Evolutionary conservation across 2,329 filamentous ascomycete genomes (phyloP), one percentile per base, ranked within the genome.

Genomic region (Trichoderma endophyticum): DNA sequence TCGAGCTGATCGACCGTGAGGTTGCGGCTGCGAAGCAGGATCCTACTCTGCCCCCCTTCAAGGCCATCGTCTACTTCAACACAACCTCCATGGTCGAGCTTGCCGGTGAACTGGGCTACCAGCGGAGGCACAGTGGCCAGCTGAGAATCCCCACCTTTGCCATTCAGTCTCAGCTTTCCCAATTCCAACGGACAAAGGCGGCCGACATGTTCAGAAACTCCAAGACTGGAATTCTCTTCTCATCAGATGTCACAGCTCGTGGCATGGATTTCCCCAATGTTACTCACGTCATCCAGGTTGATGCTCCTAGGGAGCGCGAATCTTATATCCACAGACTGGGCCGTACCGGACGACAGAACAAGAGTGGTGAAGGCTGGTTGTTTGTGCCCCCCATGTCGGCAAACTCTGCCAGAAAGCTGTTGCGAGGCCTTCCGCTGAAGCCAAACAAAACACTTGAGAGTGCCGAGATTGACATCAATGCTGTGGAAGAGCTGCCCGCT

Each of bases 1-100:
- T 96, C 69, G 95, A 98, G 81, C 86, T 98, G 66, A 84, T 91
- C 61, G 83, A 90, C 70, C 86, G 87, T 43, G 90, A 92, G 76
- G 80, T 86, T n/a, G 76, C 84, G 34, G 82, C 83, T 28, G 79
- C 83, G 24, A 77, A 75, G 2, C 78, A 81, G 74, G 82, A 85
- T 74, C 80, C 77, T 2, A 80, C 80, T 4, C 77, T 73, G 4
- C 81, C 81, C 18, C 93, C 93, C 0, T 98, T 98, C 88, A 99
- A 99, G 86, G 93, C 94, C n/a, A 97, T 99, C 73, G 85, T 97
- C 56, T 99, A 97, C 84, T 92, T 95, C 80, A 93, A 93, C 77
- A 93, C 92, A 26, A 97, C 92, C 1, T 88, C 89, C 28, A 87
- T 92, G 74, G 93, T 94, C 59, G 86, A 90, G 71, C 84, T 94